phyloP scores from a whole-genome alignment of 805 yeast species.

The Candida ortonii region DNA sequence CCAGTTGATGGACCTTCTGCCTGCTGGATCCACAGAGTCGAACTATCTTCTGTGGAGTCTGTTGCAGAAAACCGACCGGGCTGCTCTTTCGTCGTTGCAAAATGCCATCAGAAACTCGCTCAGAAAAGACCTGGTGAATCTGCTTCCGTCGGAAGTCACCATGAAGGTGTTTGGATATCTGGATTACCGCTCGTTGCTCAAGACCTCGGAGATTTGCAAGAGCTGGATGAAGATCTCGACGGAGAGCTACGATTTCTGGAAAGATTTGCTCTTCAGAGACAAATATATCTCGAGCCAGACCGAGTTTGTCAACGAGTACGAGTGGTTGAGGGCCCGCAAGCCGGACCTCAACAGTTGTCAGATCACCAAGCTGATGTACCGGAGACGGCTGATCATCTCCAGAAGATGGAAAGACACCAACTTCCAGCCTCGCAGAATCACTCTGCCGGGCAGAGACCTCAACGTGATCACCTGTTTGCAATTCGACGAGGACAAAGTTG shows the following conservation, averaged over 20 bases:
- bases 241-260: constrained; percentile 67
- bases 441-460: constrained; percentile 65
- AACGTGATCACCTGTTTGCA: constrained; percentile 94
- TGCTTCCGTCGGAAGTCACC: constrained; percentile 74
- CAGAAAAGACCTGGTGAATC: constrained; percentile 67
- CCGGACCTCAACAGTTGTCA: constrained; percentile 12
- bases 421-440: constrained; percentile 63
- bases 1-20: constrained; percentile 37
- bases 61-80: constrained; percentile 56
- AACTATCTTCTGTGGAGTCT: constrained; percentile 45
- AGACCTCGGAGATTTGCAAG: constrained; percentile 61
- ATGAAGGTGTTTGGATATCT: constrained; percentile 61
- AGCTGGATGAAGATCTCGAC: constrained; percentile 69
- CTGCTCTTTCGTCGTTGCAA: constrained; percentile 58
- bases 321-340: constrained; percentile 13
- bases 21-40: constrained; percentile 48
- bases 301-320: constrained; percentile 38
- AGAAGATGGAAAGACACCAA: constrained; percentile 79
- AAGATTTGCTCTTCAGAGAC: constrained; percentile 58
- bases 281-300: constrained; percentile 47
- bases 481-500: constrained; percentile 84
- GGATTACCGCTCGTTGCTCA: constrained; percentile 59
- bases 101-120: constrained; percentile 51
- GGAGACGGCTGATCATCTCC: constrained; percentile 54
- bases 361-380: constrained; percentile 43